Conservation (phyloP, 108 stramenopile species). For the Skeletonema grethae region DNA sequence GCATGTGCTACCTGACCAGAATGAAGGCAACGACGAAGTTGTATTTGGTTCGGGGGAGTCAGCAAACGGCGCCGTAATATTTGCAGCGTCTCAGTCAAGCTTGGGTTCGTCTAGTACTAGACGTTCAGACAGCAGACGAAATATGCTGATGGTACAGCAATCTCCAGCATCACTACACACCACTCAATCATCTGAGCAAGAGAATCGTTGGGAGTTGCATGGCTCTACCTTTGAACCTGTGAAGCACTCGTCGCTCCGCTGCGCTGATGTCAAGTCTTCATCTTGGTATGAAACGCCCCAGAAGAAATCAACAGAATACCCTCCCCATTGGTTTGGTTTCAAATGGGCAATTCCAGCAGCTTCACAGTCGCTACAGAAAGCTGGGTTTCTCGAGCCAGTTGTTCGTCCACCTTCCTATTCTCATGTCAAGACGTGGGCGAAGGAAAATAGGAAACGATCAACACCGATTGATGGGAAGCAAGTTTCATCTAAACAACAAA, state of each 20-base stretch:
- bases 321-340: conserved; percentile 36
- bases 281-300: conserved; percentile 25
- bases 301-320: conserved; percentile 3
- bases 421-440: conserved; percentile 49
- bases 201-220: background rate
- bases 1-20: background rate
- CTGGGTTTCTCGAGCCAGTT: conserved; percentile 49
- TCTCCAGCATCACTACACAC: background rate
- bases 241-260: conserved; percentile 9
- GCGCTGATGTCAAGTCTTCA: conserved; percentile 16
- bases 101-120: background rate
- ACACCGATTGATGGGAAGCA: background rate
- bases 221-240: conserved; percentile 13
- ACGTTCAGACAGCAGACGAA: background rate
- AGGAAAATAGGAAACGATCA: conserved; percentile 23
- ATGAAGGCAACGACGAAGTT: background rate
- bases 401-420: conserved; percentile 48
- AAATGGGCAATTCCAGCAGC: conserved; percentile 18
- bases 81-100: background rate
- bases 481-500: conserved; percentile 3
- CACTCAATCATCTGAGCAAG: conserved; percentile 1
- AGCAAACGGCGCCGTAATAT: background rate
- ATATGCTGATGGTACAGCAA: background rate
- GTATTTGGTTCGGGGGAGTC: background rate
- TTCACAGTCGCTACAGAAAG: conserved; percentile 10